A percentile compares a stretch with the other conserved stretches of the same genome.
Evolutionary conservation across 2,329 filamentous ascomycete species (phyloP).

Genomic region (Alternaria alternata): DNA sequence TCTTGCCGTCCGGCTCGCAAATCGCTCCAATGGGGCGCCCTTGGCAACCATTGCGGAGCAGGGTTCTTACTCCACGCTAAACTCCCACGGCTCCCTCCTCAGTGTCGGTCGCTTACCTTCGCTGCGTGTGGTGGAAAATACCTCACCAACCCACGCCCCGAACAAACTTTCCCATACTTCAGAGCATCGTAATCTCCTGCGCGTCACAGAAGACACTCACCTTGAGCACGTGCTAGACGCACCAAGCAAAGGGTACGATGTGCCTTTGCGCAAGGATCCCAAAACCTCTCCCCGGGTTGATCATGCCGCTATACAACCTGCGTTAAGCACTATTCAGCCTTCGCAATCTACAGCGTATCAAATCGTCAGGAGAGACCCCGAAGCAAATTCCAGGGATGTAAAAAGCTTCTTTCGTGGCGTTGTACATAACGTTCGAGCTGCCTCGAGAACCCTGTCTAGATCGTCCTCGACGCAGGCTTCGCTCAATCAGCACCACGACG

Average conservation of each 20-base stretch:
- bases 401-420: conserved; percentile 35
- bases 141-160: conserved; percentile 23
- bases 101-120: conserved; percentile 31
- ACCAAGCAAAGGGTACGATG: background rate
- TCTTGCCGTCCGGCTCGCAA: conserved; percentile 36
- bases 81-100: conserved; percentile 43
- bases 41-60: conserved; percentile 57
- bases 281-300: conserved; percentile 10
- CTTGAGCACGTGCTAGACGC: conserved; percentile 11
- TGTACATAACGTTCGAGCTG: conserved; percentile 31
- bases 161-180: conserved; percentile 27
- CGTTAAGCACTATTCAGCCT: conserved; percentile 4
- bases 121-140: conserved; percentile 22
- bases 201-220: conserved; percentile 26
- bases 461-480: conserved; percentile 24
- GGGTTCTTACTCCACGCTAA: conserved; percentile 52
- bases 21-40: conserved; percentile 46
- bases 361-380: conserved; percentile 8
- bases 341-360: conserved; percentile 14
- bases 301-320: conserved; percentile 20
- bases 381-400: conserved; percentile 19
- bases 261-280: conserved; percentile 11
- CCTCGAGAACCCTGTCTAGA: conserved; percentile 29
- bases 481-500: conserved; percentile 13
- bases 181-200: conserved; percentile 25